Evolutionary conservation across 108 stramenopile species (phyloP), one percentile per base, ranked within the genome.

Genomic region (Cyclotella atomus): DNA sequence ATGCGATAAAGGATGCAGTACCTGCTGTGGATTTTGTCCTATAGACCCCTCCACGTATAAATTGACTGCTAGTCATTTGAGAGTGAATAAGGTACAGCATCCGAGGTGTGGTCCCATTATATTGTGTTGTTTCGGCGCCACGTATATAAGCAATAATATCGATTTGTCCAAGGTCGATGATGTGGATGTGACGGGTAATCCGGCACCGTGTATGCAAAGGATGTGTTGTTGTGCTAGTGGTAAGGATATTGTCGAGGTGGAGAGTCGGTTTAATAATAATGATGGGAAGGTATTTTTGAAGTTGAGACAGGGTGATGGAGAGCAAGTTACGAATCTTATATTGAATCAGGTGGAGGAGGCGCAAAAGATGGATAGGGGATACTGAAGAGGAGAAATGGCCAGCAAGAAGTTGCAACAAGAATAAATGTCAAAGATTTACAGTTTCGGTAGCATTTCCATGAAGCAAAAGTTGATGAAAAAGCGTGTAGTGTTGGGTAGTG

Each of bases 341-440:
- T 59, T 86, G 43, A 82, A 83, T 65, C 82, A 83, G 57, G 74
- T 86, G 14, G 85, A 86, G 56, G 79, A 86, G 62, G 54, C 79
- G 15, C 85, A 86, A 69, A 62, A 52, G 54, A 86, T 86, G 66
- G 85, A 86, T 50, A 73, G 85, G 9, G 47, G 47, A 4, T 49
- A 41, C 38, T 41, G 38, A 41, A 41, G 12, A 41, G 7, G 12
- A 9, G 38, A 41, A 12, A 41, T 9, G 7, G 12, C 12, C 7
- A 7, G 12, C 12, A n/a, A n/a, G n/a, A n/a, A n/a, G n/a, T n/a
- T n/a, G n/a, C 12, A 41, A 41, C 7, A 41, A 41, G 38, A 41
- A 41, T 41, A 12, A 41, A 41, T 41, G 38, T 41, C n/a, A n/a
- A n/a, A n/a, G n/a, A n/a, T n/a, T n/a, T n/a, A n/a, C n/a, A n/a